Conservation (phyloP, 2,329 filamentous ascomycete species). For the Diplodia scrobiculata region DNA sequence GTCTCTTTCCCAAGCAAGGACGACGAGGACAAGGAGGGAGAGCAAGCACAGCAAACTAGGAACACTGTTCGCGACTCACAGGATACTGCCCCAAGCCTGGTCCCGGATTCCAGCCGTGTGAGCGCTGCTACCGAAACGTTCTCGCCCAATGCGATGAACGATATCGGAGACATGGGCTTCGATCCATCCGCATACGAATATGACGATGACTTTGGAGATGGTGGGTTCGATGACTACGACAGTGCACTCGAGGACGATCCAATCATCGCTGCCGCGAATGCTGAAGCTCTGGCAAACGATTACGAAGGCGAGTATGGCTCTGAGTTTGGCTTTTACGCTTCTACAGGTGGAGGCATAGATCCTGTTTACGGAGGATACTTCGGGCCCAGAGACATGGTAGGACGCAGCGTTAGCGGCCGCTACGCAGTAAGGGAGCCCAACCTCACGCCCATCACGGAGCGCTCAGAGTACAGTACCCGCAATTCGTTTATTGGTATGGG, state of each 20-base stretch:
- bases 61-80: conserved; percentile 31
- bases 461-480: conserved; percentile 92
- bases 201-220: conserved; percentile 43
- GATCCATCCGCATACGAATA: conserved; percentile 58
- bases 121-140: conserved; percentile 43
- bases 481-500: conserved; percentile 83
- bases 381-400: conserved; percentile 66
- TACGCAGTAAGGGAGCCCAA: conserved; percentile 74
- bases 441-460: conserved; percentile 91
- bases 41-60: conserved; percentile 39
- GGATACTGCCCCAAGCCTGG: conserved; percentile 47
- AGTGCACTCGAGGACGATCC: conserved; percentile 66
- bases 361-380: conserved; percentile 88
- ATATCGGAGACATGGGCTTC: conserved; percentile 51
- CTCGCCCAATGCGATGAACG: conserved; percentile 25
- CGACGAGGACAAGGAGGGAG: conserved; percentile 31
- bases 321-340: conserved; percentile 93
- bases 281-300: conserved; percentile 87
- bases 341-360: conserved; percentile 54
- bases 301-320: conserved; percentile 92
- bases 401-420: conserved; percentile 69
- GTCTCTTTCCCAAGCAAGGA: conserved; percentile 37
- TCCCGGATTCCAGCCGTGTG: conserved; percentile 55
- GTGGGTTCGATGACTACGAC: conserved; percentile 57
- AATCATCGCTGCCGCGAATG: conserved; percentile 93